A percentile compares a stretch with the other conserved stretches of the same genome.
These are phyloP conservation scores for Tuber brumale DNA, from an alignment of 495 filamentous ascomycete species.

Conservation along the genomic window DNA sequence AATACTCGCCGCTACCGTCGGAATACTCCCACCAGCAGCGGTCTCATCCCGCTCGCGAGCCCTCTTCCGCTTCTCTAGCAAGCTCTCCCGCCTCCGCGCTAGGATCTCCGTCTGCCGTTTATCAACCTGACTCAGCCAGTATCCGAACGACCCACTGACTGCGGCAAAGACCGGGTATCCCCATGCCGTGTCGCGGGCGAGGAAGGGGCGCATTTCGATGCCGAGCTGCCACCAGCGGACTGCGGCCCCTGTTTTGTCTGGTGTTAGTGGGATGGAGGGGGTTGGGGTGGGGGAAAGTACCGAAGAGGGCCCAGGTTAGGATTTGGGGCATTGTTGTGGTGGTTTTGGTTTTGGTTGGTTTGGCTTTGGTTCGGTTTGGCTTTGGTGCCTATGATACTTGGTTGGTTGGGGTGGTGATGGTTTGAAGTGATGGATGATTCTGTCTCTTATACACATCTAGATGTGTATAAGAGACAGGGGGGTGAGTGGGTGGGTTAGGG, in stretches of 20 bases:
- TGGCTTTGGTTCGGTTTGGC: no score
- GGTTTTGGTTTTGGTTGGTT: neutral
- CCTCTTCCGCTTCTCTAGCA: slow-evolving; percentile 83
- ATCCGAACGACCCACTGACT: slow-evolving; percentile 84
- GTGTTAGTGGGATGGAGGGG: slow-evolving; percentile 14
- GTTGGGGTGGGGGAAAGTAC: slow-evolving; percentile 51
- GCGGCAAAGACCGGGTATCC: slow-evolving; percentile 85
- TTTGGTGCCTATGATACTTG: no score
- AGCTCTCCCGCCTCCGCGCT: slow-evolving; percentile 61
- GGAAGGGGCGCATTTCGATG: slow-evolving; percentile 94
- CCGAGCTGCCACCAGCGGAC: slow-evolving; percentile 93
- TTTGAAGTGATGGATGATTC: no score
- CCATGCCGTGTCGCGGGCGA: slow-evolving; percentile 69
- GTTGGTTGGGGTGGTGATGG: neutral
- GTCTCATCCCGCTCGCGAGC: slow-evolving; percentile 46
- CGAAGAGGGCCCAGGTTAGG: slow-evolving; percentile 95
- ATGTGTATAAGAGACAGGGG: no score
- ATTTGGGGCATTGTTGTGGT: slow-evolving; percentile 64
- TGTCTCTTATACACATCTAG: no score
- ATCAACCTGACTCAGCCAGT: slow-evolving; percentile 88
- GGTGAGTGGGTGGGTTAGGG: neutral
- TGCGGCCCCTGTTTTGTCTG: slow-evolving; percentile 61
- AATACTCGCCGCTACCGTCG: slow-evolving; percentile 28
- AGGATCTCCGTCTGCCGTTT: slow-evolving; percentile 67
- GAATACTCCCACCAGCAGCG: slow-evolving; percentile 49